Conservation (phyloP, 2,329 filamentous ascomycete genomes). For the Pseudogymnoascus sp. region DNA sequence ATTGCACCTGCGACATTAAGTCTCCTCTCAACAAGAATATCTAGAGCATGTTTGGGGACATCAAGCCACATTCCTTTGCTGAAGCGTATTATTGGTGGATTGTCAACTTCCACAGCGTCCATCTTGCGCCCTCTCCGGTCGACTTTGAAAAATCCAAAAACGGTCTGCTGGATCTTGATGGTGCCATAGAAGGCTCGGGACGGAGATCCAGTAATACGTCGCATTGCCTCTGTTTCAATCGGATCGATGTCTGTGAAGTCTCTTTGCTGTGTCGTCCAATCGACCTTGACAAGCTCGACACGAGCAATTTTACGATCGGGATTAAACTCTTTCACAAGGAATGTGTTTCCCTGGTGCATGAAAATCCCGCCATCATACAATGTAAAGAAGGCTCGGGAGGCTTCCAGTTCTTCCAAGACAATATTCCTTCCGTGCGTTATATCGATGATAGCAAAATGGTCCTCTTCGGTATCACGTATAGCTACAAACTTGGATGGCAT, state of each 20-base stretch:
- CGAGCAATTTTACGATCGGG: conserved; percentile 76
- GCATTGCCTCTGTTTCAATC: conserved; percentile 82
- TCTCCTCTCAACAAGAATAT: conserved; percentile 65
- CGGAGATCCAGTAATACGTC: conserved; percentile 56
- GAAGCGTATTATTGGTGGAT: conserved; percentile 78
- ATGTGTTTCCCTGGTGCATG: conserved; percentile 89
- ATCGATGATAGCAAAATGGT: conserved; percentile 92
- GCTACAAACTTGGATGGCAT: conserved; percentile 75
- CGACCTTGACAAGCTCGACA: conserved; percentile 82
- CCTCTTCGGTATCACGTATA: conserved; percentile 82
- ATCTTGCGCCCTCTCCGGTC: conserved; percentile 79
- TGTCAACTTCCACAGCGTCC: conserved; percentile 88
- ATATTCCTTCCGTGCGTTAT: conserved; percentile 74
- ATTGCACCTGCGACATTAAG: conserved; percentile 85
- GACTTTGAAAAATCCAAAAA: conserved; percentile 98
- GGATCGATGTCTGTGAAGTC: conserved; percentile 94
- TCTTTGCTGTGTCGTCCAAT: conserved; percentile 90
- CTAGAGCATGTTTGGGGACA: conserved; percentile 70
- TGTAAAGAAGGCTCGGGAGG: conserved; percentile 88
- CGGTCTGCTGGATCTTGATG: conserved; percentile 79
- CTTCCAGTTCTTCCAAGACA: conserved; percentile 92
- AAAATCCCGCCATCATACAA: conserved; percentile 97
- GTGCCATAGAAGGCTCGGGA: conserved; percentile 77
- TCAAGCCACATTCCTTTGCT: conserved; percentile 96
- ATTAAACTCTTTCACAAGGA: conserved; percentile 83